Base-by-base conservation (phyloP, 495 filamentous ascomycete species). In the Durotheca rogersii region DNA sequence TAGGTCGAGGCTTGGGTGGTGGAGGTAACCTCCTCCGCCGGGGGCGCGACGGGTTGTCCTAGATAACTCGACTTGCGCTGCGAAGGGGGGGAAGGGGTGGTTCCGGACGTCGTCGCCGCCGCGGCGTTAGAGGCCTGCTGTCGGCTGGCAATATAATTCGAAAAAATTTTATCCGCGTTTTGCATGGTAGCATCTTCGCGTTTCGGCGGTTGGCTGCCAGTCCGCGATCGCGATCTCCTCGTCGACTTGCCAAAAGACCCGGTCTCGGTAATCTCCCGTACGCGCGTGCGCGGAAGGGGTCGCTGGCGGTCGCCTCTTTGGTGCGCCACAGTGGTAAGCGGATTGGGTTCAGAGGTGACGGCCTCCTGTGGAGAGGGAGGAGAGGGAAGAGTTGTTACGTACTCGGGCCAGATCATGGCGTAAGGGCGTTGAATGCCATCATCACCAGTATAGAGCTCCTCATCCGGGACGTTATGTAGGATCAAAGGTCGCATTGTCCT, bases 171-270 rank as follows among this genome's bases (percentile, higher is more conserved):
- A 53, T 80, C 78, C 27, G 74, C 77, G 11, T 69, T 78, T 44
- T 73, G 71, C 59, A 78, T 62, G 7, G 77, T 80, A 23, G 77
- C 75, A 61, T 81, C 77, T 56, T 80, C 77, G 47, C 71, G 66
- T 62, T 69, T 70, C 10, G 73, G 75, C 16, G 73, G 77, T 6
- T 72, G 52, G 29, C 62, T 79, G 30, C 70, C 72, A 3, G 75
- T 77, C 36, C 73, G 71, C 11, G 76, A 76, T 44, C 76, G 67
- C 37, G 77, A 78, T 46, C 78, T 65, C 31, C 75, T 68, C 20
- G 72, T 77, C 17, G 78, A 81, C 49, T 79, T 78, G 32, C 78
- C 78, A 57, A 81, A 81, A 2, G 77, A 75, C 7, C 78, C 78
- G 0, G 73, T 71, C 60, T 81, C 78, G 27, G 72, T 65, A 4